Base-by-base conservation (phyloP, 192 early-diverging fungal genomes). In the Coemansia sp. region DNA sequence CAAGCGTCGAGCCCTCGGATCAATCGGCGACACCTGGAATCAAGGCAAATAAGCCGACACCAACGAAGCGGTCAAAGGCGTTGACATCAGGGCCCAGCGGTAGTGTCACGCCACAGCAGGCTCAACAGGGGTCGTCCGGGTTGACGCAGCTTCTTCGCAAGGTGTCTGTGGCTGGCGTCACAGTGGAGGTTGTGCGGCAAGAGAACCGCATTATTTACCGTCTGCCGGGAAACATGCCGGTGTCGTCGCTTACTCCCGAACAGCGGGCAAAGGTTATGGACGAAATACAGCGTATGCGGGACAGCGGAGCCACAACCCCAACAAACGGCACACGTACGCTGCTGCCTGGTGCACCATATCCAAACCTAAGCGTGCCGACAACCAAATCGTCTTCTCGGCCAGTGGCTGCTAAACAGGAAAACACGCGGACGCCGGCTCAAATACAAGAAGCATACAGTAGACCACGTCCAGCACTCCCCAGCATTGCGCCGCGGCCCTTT, bases 161-260 rank as follows among this genome's bases (percentile, higher is more conserved):
- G 51, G 73, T 84, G 30, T 38, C 49, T 15, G 77, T 84, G 7
- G 81, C 76, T 5, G 73, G 77, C 12, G 73, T 79, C 12, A 79
- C 67, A 0, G 68, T 84, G 23, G 81, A 84, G 67, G 77, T 84
- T 2, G 81, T 84, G 23, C 73, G 77, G 6, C 72, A 78, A 62
- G 67, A 69, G 53, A 78, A 60, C 53, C 75, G 69, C 0, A 79
- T 84, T 34, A 79, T 84, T 16, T 84, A 84, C 35, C 57, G 81
- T 5, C 73, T 84, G 26, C 73, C 69, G 6, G 77, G 76, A 46
- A 84, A 84, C 67, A 79, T 70, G 77, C 77, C 81, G 0, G 81
- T 84, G 44, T 72, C 76, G 1, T 72, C 81, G 63, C 59, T 84
- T 64, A 79, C 81, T 6, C 61, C 68, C 20, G 81, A 84, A 33